Percentiles rank a stretch among this genome's conserved stretches.
phyloP scores from a whole-genome alignment of 305 asterid genomes.

The Solanum hybrid region DNA sequence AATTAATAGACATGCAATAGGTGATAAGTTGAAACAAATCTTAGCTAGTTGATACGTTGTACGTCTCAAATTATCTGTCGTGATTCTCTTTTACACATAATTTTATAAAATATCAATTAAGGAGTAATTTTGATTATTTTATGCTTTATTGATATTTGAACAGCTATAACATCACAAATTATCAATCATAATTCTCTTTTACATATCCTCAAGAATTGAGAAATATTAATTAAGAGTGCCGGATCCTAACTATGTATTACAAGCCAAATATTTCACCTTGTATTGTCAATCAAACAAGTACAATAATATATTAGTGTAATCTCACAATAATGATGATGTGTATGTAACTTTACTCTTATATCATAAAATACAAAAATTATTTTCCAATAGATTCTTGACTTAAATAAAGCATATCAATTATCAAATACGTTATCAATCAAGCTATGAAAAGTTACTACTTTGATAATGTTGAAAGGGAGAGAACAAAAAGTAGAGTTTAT shows the following conservation, averaged over 20 bases:
- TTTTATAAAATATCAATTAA: neutral
- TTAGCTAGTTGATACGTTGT: too few species aligned
- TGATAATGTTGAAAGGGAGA: neutral
- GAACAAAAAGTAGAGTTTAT: neutral
- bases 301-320: neutral
- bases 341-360: neutral
- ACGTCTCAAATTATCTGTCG: neutral
- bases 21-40: neutral
- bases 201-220: neutral
- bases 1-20: neutral
- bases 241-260: neutral
- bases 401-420: neutral
- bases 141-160: neutral
- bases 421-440: neutral
- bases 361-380: neutral
- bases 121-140: neutral
- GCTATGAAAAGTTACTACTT: neutral
- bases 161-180: neutral
- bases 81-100: neutral
- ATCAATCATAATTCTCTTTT: neutral
- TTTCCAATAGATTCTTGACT: neutral
- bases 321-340: rapidly evolving
- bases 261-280: neutral
- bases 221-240: neutral
- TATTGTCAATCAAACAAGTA: neutral